Conservation (phyloP, 179 eudicot genomes). For the Spinacia oleracea region DNA sequence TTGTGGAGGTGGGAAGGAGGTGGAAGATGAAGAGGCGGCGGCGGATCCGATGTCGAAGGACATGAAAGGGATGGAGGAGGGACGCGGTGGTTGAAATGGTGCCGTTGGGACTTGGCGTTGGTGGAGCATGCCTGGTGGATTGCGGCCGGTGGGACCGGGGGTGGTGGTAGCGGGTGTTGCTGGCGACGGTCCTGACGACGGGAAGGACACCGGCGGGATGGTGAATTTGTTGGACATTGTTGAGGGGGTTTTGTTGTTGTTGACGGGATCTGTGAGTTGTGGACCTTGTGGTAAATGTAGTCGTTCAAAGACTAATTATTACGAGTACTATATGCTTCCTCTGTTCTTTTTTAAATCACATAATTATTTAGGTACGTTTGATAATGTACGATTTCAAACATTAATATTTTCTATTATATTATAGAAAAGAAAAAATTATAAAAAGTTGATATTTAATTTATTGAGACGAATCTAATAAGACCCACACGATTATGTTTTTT, state of each 20-base stretch:
- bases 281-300: too few relatives aligned
- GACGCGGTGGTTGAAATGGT: slow-evolving; percentile 26
- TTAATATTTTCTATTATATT: too few relatives aligned
- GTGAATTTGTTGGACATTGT: slow-evolving; percentile 17
- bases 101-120: slow-evolving; percentile 27
- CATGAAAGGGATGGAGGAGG: slow-evolving; percentile 32
- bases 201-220: slow-evolving; percentile 21
- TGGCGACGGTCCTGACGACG: not conserved
- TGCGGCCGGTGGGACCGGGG: not conserved
- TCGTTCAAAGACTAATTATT: too few relatives aligned
- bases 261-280: not conserved
- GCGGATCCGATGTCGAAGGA: slow-evolving; percentile 12
- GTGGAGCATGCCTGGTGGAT: not conserved
- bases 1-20: slow-evolving; percentile 13
- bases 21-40: slow-evolving; percentile 21
- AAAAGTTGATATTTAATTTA: too few relatives aligned
- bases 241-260: too few relatives aligned
- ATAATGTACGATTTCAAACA: too few relatives aligned
- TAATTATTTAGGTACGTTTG: too few relatives aligned
- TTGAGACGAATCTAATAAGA: too few relatives aligned
- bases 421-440: too few relatives aligned
- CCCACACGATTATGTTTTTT: too few relatives aligned
- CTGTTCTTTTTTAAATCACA: too few relatives aligned
- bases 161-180: not conserved
- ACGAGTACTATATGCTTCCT: too few relatives aligned